Evolutionary conservation across 176 grass and related monocot species (phyloP).

Genomic region (Oryza rufipogon): DNA sequence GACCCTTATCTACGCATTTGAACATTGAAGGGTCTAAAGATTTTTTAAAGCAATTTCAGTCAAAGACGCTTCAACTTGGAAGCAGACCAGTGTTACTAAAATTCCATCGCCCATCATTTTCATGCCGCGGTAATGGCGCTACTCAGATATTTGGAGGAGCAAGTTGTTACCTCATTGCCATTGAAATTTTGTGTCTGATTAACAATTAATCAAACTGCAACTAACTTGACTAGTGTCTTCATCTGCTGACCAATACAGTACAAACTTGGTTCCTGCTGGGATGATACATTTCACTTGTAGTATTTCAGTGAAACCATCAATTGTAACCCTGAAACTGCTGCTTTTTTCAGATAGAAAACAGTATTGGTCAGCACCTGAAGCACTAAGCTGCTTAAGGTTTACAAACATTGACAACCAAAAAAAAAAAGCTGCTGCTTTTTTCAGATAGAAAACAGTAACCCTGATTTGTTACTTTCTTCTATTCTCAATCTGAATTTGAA

Average conservation of each 20-base stretch:
- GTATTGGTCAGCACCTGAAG: too few species aligned
- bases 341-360: neutral
- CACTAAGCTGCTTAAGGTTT: too few species aligned
- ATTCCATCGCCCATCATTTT: slow-evolving; percentile 26
- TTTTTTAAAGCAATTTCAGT: slow-evolving; percentile 37
- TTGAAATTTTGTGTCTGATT: neutral
- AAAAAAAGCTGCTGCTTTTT: neutral
- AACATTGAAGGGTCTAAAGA: slow-evolving; percentile 48
- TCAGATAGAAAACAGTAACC: neutral
- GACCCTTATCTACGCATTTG: slow-evolving; percentile 31
- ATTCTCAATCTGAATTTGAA: neutral
- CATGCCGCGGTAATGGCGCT: slow-evolving; percentile 16
- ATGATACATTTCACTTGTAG: neutral
- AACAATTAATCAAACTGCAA: neutral
- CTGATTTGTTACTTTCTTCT: neutral
- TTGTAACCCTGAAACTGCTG: too few species aligned
- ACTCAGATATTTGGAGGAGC: neutral
- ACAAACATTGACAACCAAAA: too few species aligned
- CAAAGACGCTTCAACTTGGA: slow-evolving; percentile 53
- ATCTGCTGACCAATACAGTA: neutral
- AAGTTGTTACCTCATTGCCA: neutral
- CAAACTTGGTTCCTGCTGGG: neutral
- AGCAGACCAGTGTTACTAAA: neutral
- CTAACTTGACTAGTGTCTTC: neutral
- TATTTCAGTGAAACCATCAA: neutral